Percentiles rank a stretch among this genome's conserved stretches.
These are phyloP conservation scores for Loxodes magnus DNA, from an alignment of 73 alveolate species.

Conservation along the genomic window DNA sequence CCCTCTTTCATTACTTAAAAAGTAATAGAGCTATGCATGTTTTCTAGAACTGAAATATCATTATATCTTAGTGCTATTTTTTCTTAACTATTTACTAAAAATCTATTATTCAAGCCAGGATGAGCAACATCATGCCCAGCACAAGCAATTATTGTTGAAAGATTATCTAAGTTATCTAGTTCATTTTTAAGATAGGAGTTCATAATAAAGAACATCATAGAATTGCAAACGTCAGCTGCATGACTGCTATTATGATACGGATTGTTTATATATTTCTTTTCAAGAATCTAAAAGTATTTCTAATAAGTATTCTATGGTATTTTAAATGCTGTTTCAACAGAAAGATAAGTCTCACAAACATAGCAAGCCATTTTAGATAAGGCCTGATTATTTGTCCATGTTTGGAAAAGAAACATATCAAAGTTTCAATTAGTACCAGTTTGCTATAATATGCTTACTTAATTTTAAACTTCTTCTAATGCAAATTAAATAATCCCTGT, in stretches of 20 bases:
- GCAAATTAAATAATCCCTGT: no score
- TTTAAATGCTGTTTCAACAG: no score
- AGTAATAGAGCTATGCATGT: constrained; percentile 31
- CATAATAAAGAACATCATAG: not conserved
- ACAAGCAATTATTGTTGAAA: constrained; percentile 36
- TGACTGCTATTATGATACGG: constrained; percentile 49
- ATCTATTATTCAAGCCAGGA: constrained; percentile 51
- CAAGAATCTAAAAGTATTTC: not conserved
- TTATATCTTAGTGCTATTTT: constrained; percentile 36
- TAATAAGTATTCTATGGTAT: not conserved
- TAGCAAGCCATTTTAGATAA: no score
- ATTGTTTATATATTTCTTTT: constrained; percentile 16
- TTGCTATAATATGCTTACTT: no score
- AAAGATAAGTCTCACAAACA: no score
- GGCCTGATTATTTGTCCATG: no score
- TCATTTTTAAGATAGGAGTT: not conserved
- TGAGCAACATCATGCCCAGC: constrained; percentile 57
- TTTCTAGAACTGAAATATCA: constrained; percentile 42
- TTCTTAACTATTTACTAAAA: constrained; percentile 17
- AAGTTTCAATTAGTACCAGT: no score
- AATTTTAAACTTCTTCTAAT: no score
- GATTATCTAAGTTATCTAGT: constrained; percentile 27
- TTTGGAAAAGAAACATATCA: no score
- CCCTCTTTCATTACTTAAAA: constrained; percentile 26
- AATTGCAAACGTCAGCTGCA: constrained; percentile 44